Conservation (phyloP, 1,284 basidiomycete species). For the Neolentinus lepideus region DNA sequence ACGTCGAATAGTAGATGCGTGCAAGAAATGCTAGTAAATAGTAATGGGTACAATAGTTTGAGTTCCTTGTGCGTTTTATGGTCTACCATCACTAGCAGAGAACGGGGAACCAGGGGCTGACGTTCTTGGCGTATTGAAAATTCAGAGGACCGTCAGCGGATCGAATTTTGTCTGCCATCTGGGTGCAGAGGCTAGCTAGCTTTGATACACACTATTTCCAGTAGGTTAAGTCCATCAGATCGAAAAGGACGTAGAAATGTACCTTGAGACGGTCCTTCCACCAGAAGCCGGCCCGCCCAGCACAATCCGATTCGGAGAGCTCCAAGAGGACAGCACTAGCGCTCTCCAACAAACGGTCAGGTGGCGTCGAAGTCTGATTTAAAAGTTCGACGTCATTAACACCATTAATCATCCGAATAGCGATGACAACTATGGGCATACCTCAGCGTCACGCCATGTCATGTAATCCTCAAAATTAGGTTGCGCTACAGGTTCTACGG, state of each 20-base stretch:
- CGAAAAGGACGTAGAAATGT: not conserved
- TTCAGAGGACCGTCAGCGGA: not conserved
- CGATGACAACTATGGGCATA: not conserved
- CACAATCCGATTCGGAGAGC: conserved; percentile 4
- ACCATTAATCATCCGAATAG: not conserved
- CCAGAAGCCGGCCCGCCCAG: conserved; percentile 30
- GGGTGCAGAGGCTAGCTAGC: not conserved
- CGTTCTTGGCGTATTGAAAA: not conserved
- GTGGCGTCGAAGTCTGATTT: not conserved
- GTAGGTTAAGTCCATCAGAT: not conserved
- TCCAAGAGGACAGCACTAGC: not conserved
- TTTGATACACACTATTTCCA: not conserved
- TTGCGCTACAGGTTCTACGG: conserved; percentile 30
- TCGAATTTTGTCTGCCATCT: not conserved
- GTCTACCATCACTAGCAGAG: not conserved
- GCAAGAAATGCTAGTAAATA: not conserved
- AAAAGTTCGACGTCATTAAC: not conserved
- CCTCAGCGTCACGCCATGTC: not conserved
- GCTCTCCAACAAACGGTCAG: not conserved
- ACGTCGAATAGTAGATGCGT: conserved; percentile 19
- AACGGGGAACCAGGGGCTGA: not conserved
- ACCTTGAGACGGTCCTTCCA: not conserved
- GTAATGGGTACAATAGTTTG: not conserved
- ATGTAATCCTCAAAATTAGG: conserved; percentile 35
- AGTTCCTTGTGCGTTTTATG: not conserved